These are phyloP conservation scores for Botryosphaeria dothidea DNA, from an alignment of 2,329 filamentous ascomycete genomes.

Conservation along the genomic window DNA sequence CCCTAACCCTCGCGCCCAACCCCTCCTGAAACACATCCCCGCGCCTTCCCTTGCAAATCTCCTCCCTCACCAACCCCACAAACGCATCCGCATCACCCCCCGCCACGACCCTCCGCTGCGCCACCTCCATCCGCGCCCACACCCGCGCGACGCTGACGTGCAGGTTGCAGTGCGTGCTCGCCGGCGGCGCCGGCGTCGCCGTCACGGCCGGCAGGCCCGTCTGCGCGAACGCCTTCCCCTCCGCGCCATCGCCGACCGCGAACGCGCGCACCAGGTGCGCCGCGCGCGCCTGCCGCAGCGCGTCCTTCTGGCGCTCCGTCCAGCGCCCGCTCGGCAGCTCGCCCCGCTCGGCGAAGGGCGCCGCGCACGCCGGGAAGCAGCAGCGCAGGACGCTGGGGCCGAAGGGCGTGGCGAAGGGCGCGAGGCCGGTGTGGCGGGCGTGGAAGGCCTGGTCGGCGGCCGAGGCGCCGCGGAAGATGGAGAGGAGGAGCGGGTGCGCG, in stretches of 20 bases:
- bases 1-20: conserved; percentile 22
- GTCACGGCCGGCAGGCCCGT: conserved; percentile 33
- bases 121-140: conserved; percentile 25
- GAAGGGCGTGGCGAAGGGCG: conserved; percentile 28
- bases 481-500: conserved; percentile 25
- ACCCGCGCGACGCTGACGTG: conserved; percentile 30
- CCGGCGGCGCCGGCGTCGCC: conserved; percentile 24
- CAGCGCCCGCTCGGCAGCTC: not conserved
- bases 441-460: conserved; percentile 19
- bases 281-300: conserved; percentile 25
- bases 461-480: conserved; percentile 28
- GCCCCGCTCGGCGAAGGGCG: not conserved
- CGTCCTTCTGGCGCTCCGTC: not conserved
- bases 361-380: not conserved
- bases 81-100: conserved; percentile 21
- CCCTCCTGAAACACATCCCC: conserved; percentile 28
- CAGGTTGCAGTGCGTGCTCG: conserved; percentile 29
- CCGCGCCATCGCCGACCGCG: not conserved
- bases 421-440: conserved; percentile 14
- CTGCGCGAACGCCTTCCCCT: conserved; percentile 23
- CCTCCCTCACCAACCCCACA: conserved; percentile 22
- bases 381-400: conserved; percentile 13
- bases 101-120: not conserved
- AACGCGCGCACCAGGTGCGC: conserved; percentile 23
- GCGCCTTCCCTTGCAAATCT: conserved; percentile 26